Conservation (phyloP, 441 rosid species). For the Isatis lusitanica region DNA sequence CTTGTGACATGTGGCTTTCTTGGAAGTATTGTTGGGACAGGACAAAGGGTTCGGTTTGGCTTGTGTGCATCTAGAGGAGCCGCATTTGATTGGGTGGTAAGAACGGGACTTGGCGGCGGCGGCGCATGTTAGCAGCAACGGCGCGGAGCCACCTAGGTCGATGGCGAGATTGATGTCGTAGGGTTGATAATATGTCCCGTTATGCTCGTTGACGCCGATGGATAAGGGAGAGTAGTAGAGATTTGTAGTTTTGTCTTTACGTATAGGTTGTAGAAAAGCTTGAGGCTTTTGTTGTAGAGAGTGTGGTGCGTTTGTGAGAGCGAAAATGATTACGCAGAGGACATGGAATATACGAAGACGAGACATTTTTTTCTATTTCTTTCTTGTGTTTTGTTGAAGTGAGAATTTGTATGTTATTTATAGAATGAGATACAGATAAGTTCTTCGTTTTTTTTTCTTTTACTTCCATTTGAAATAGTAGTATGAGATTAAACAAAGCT, state of each 20-base stretch:
- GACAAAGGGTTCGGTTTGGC: background rate
- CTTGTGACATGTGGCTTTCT: slow-evolving; percentile 2
- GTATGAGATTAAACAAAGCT: too few species aligned
- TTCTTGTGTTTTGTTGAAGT: background rate
- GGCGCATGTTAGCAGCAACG: background rate
- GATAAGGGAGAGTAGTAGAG: slow-evolving; percentile 15
- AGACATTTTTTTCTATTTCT: background rate
- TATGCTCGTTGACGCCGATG: background rate
- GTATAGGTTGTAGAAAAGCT: slow-evolving; percentile 6
- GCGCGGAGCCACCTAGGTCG: background rate
- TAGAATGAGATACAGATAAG: background rate
- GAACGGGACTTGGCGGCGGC: background rate
- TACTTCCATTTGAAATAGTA: background rate
- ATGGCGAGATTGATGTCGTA: background rate
- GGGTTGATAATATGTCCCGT: background rate
- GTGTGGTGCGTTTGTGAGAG: slow-evolving; percentile 10
- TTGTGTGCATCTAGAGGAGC: slow-evolving; percentile 3
- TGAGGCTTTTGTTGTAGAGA: background rate
- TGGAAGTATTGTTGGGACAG: background rate
- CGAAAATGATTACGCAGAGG: background rate
- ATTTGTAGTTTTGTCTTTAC: slow-evolving; percentile 2
- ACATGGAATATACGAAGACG: background rate
- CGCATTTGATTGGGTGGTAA: slow-evolving; percentile 6
- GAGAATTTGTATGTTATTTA: background rate
- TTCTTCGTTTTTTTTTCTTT: background rate